phyloP scores from a whole-genome alignment of 352 stramenopile species.

The Blastocystis sp. region DNA sequence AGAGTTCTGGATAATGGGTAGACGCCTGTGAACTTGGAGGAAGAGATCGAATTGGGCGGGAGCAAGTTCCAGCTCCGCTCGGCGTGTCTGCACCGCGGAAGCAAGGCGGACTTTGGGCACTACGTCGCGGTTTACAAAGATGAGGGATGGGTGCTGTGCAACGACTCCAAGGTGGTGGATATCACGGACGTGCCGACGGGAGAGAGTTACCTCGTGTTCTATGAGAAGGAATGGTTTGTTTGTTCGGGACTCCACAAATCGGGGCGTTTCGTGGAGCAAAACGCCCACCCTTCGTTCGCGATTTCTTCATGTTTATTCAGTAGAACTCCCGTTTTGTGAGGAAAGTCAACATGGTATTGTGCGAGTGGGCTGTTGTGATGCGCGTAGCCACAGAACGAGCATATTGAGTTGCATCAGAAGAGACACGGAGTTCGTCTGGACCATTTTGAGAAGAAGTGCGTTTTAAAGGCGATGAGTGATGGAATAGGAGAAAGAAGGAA shows the following conservation, averaged over 20 bases:
- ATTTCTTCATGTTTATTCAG: background rate
- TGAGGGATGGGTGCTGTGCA: slow-evolving; percentile 59
- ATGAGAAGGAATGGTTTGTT: slow-evolving; percentile 46
- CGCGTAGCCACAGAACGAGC: slow-evolving; percentile 83
- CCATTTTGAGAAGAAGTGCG: slow-evolving; percentile 78
- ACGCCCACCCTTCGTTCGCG: slow-evolving; percentile 14
- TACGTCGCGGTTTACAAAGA: slow-evolving; percentile 57
- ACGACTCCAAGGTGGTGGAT: slow-evolving; percentile 49
- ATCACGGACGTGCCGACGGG: slow-evolving; percentile 1
- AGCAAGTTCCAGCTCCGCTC: background rate
- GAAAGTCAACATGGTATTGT: slow-evolving; percentile 54
- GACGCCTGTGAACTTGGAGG: slow-evolving; percentile 23
- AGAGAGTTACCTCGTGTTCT: slow-evolving; percentile 59
- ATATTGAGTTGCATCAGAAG: slow-evolving; percentile 99
- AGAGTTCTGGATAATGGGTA: background rate
- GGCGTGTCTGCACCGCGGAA: slow-evolving; percentile 54
- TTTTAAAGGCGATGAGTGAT: slow-evolving; percentile 29
- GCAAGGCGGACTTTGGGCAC: slow-evolving; percentile 48
- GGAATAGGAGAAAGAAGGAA: slow-evolving; percentile 91
- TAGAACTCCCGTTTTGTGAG: slow-evolving; percentile 51
- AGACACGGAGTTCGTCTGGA: slow-evolving; percentile 96
- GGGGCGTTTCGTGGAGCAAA: background rate
- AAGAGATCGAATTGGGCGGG: slow-evolving; percentile 15
- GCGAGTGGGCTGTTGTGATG: background rate
- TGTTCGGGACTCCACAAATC: slow-evolving; percentile 39